Base-by-base conservation (phyloP, 2,329 filamentous ascomycete genomes). In the Cercospora nicotianae region DNA sequence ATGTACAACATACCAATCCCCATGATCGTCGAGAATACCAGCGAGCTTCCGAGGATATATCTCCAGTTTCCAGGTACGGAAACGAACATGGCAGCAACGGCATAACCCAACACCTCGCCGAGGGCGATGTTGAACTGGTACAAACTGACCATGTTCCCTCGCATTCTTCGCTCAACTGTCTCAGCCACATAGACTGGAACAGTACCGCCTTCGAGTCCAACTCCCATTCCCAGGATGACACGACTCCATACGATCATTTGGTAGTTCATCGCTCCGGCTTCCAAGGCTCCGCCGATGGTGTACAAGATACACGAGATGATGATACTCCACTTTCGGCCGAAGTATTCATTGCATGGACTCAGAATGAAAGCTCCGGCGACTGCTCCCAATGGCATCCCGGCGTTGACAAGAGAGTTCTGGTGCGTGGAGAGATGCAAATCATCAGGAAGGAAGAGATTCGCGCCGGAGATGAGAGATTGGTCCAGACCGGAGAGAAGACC, bases 101-200 rank as follows among this genome's bases (percentile, higher is more conserved):
- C 90, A 68, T 92, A 92, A 2, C 90, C 90, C 1, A 92, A 81
- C 2, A 92, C 90, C 73, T 92, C 90, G 30, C 90, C 90, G 0
- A 92, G 83, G 0, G 90, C 90, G 74, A 92, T 92, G 79, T 90
- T 91, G 79, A 92, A 87, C 75, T 92, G 90, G 77, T 92, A 92
- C 0, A 92, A 81, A 0, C 89, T 91, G 1, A 92, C 90, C 60
- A 92, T 79, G 77, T 92, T 92, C 72, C 90, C 90, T 73, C 90
- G 87, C 26, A 91, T 83, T 67, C 83, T 84, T 33, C 87, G 83
- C 73, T 90, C 88, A 53, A 91, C 90, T 0, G 87, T 89, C 78
- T 92, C 90, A 1, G 90, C 89, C 31, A 92, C 90, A 70, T 92
- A 92, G 64, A 92, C 88, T 10, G 89, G 89, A 4, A 92, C 90